Base-by-base conservation (phyloP, 108 stramenopile species). In the Chaetoceros tenuissimus region DNA sequence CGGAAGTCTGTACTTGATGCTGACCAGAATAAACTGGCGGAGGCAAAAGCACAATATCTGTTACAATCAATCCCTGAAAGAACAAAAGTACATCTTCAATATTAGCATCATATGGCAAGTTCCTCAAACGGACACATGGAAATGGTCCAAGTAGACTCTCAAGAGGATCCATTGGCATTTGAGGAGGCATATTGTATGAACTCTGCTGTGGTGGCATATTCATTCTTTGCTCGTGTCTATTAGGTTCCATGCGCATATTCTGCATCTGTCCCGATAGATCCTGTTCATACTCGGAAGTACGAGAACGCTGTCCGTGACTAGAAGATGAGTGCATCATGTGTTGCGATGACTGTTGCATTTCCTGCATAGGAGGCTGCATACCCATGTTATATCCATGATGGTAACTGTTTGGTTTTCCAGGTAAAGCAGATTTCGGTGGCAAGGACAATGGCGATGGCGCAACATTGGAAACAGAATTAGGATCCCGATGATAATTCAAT, bases 51-150 rank as follows among this genome's bases (percentile, higher is more conserved):
- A 96, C 77, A 28, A 96, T 91, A 60, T 96, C 96, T 53, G 95
- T 72, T 19, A 94, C 84, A 45, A 89, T 87, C n/a, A 95, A 59
- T 13, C 96, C 95, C 67, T 90, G 94, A 73, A 97, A 97, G 45
- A 97, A 84, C 26, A 82, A 70, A 20, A 95, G 63, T 19, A 97
- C 85, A 57, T 97, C 96, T 72, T 95, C 93, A 28, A 94, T 63
- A 29, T 87, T 87, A 26, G 87, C 91, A 57, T 95, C 94, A 64
- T 82, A 97, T 31, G 94, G 94, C 23, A 97, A 63, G 30, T 84
- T 82, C 31, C 93, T 79, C 31, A 97, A 69, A 31, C 92, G 77
- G 3, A 83, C 87, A 55, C 91, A 94, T 3, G 96, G 96, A 68
- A 97, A 97, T 24, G 92, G 90, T 25, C 96, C 96, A 5, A 97